Evolutionary conservation across 2,329 filamentous ascomycete genomes (phyloP).

Genomic region (Nannizziopsis arthrosporioides): DNA sequence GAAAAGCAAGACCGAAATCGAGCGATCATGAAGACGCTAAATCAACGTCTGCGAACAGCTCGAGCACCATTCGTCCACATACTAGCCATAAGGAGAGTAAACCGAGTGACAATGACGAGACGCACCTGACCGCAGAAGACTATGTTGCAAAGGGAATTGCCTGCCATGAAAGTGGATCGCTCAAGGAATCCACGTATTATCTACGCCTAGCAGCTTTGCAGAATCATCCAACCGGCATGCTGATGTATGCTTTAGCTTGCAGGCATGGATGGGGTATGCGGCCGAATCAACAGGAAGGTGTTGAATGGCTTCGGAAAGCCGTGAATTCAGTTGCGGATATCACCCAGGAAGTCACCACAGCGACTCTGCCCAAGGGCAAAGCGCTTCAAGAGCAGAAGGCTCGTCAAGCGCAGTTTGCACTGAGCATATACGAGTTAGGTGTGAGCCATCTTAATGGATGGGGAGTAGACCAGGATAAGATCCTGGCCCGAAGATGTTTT

Average conservation of each 20-base stretch:
- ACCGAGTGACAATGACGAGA: neutral
- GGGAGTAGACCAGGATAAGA: conserved; percentile 89
- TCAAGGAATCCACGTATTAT: conserved; percentile 94
- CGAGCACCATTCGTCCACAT: conserved; percentile 48
- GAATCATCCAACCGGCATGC: conserved; percentile 84
- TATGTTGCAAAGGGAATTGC: conserved; percentile 84
- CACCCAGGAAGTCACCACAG: conserved; percentile 61
- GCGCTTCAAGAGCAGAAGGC: conserved; percentile 59
- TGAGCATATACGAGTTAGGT: conserved; percentile 91
- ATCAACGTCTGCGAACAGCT: conserved; percentile 48
- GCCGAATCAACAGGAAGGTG: conserved; percentile 76
- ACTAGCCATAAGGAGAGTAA: conserved; percentile 22
- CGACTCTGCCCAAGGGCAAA: conserved; percentile 44
- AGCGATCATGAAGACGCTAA: conserved; percentile 33
- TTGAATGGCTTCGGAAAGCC: conserved; percentile 83
- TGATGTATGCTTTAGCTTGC: conserved; percentile 87
- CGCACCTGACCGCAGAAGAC: conserved; percentile 51
- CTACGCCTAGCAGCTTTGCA: conserved; percentile 76
- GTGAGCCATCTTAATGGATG: conserved; percentile 97
- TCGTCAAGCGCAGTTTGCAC: conserved; percentile 81
- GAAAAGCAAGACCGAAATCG: conserved; percentile 6
- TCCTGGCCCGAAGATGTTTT: conserved; percentile 78
- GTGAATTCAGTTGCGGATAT: conserved; percentile 73
- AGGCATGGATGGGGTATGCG: conserved; percentile 97
- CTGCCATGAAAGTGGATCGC: conserved; percentile 72